These are phyloP conservation scores for Murraya paniculata DNA, from an alignment of 345 rosid genomes.

Conservation along the genomic window DNA sequence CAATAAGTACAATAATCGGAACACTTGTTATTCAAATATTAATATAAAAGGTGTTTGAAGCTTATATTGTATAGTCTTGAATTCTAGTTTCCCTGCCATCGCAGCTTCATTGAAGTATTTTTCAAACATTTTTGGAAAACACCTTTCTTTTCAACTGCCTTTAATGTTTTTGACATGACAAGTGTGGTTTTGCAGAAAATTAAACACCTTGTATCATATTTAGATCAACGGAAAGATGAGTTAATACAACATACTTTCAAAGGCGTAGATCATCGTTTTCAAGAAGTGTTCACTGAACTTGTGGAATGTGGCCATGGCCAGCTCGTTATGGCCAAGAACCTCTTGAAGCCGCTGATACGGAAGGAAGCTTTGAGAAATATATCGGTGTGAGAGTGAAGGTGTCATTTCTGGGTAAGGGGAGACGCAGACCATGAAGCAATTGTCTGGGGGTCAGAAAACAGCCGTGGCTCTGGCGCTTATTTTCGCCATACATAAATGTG, in stretches of 20 bases:
- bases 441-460: constrained; percentile 96
- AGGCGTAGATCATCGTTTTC: constrained; percentile 89
- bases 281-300: constrained; percentile 87
- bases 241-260: constrained; percentile 96
- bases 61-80: too few relatives aligned
- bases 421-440: constrained; percentile 90
- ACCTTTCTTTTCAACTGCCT: too few relatives aligned
- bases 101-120: too few relatives aligned
- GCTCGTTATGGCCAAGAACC: constrained; percentile 83
- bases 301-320: constrained; percentile 92
- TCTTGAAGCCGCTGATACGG: constrained; percentile 54
- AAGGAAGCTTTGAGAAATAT: constrained; percentile 90
- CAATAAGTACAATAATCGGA: too few relatives aligned
- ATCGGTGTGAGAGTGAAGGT: constrained; percentile 95
- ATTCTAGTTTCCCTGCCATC: too few relatives aligned
- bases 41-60: too few relatives aligned
- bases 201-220: constrained; percentile 69
- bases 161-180: not conserved
- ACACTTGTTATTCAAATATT: too few relatives aligned
- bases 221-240: constrained; percentile 94
- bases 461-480: constrained; percentile 91
- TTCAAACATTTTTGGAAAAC: too few relatives aligned
- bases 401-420: constrained; percentile 95
- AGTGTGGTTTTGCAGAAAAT: constrained; percentile 63
- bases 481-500: constrained; percentile 94